Evolutionary conservation across 1,139 yeast species (phyloP), one percentile per base, ranked within the genome.

Genomic region (Taphrina deformans): DNA sequence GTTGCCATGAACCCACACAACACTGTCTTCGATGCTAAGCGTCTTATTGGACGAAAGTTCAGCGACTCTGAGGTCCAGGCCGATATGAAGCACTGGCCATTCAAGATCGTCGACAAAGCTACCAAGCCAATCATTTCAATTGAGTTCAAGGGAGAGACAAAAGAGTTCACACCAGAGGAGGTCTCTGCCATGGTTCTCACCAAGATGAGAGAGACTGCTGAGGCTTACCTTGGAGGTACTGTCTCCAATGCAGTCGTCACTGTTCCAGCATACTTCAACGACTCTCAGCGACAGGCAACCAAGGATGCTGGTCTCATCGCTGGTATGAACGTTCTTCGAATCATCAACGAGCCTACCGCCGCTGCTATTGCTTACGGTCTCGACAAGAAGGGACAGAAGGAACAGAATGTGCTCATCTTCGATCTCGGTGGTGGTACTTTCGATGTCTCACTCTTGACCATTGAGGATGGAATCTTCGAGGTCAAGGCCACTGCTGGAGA

Each of bases 401-500:
- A 90, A 83, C 87, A 86, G 82, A 87, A 87, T 65, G 96, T 90
- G 72, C 83, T 91, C 77, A 90, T 91, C 78, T 90, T 90, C 84
- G 97, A 90, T 82, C 86, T 90, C 79, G 97, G 97, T 87, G 96
- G 97, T 82, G 97, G 97, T 85, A 91, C 97, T 79, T 91, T 91
- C 83, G 97, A 91, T 89, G 97, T 92, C 73, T 93, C 99, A 69
- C 85, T 92, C 75, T 84, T 92, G 80, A 89, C 90, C 84, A 90
- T 93, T 79, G 96, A 95, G 79, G 98, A 95, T 80, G 99, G 99
- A 86, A 95, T 93, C 77, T 93, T 92, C 88, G 92, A 96, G 78
- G 99, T 93, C 78, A 92, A 92, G 87, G 95, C 99, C 76, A 93
- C 99, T 76, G 97, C 98, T 79, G 99, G 99, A 90, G 97, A 93